Evolutionary conservation across 2,329 filamentous ascomycete genomes (phyloP).

Genomic region (Colletotrichum endophyticum): DNA sequence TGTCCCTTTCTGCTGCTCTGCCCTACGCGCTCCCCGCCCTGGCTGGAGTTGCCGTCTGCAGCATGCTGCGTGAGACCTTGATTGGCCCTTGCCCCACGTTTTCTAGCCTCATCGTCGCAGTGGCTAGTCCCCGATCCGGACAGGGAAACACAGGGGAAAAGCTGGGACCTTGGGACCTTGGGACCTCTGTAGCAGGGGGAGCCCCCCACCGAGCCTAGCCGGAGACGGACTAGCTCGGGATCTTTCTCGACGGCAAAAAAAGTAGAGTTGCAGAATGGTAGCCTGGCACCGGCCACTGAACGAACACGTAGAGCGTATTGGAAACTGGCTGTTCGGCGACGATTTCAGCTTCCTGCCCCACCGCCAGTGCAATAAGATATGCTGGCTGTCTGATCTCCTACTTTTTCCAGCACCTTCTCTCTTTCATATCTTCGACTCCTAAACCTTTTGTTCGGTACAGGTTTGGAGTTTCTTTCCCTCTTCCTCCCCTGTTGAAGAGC

Average conservation of each 20-base stretch:
- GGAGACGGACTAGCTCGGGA: not conserved
- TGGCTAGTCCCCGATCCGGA: conserved; percentile 1
- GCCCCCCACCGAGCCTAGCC: conserved; percentile 11
- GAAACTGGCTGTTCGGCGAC: conserved; percentile 21
- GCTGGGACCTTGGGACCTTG: conserved; percentile 6
- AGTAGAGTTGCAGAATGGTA: conserved; percentile 19
- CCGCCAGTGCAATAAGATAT: conserved; percentile 20
- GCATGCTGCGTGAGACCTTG: not conserved
- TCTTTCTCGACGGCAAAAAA: conserved; percentile 18
- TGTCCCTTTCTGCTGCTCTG: not conserved
- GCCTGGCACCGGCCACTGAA: conserved; percentile 18
- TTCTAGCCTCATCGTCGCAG: conserved; percentile 6
- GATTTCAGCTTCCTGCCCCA: conserved; percentile 22
- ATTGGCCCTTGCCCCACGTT: conserved; percentile 21
- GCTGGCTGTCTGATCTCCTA: conserved; percentile 11
- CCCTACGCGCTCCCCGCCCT: conserved; percentile 1
- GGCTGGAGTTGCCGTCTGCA: conserved; percentile 4
- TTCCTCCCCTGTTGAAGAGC: not conserved
- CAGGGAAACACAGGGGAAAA: conserved; percentile 7
- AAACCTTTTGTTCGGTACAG: not conserved
- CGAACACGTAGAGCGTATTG: conserved; percentile 25
- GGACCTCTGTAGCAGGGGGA: conserved; percentile 4
- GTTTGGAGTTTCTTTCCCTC: not conserved
- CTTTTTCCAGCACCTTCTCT: conserved; percentile 14
- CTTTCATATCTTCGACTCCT: not conserved